Evolutionary conservation across 495 filamentous ascomycete species (phyloP).

Genomic region (Penicillium riverlandense): DNA sequence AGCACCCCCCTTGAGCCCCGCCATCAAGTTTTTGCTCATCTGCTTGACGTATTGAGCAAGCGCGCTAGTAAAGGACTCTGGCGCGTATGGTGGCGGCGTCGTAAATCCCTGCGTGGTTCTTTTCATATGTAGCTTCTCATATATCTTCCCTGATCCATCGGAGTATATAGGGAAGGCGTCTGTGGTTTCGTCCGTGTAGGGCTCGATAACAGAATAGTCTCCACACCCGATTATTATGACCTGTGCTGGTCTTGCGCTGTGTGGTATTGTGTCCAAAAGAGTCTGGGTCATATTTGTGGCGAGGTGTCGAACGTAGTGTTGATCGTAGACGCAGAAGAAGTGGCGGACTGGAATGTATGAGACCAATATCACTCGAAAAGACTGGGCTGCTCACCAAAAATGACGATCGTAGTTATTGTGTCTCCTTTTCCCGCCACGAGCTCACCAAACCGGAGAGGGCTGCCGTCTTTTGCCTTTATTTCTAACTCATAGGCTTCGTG

Average conservation of each 20-base stretch:
- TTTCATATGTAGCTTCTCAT: slow-evolving; percentile 17
- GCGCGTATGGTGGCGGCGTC: slow-evolving; percentile 9
- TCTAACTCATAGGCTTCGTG: slow-evolving; percentile 28
- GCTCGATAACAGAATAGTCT: slow-evolving; percentile 11
- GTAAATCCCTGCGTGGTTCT: slow-evolving; percentile 8
- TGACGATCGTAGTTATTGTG: slow-evolving; percentile 14
- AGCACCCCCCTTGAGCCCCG: slow-evolving; percentile 6
- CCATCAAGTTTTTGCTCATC: slow-evolving; percentile 8
- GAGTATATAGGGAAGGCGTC: slow-evolving; percentile 15
- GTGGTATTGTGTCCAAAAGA: slow-evolving; percentile 11
- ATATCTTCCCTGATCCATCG: slow-evolving; percentile 12
- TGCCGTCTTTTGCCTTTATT: slow-evolving; percentile 7
- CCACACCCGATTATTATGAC: slow-evolving; percentile 23
- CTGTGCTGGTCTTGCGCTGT: slow-evolving; percentile 9
- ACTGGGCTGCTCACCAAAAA: slow-evolving; percentile 10
- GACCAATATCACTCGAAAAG: not conserved
- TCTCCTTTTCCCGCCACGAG: slow-evolving; percentile 15
- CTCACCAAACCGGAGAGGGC: slow-evolving; percentile 15
- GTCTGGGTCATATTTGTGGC: slow-evolving; percentile 9
- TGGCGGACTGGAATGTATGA: slow-evolving; percentile 10
- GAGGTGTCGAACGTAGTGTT: slow-evolving; percentile 17
- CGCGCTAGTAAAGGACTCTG: slow-evolving; percentile 5
- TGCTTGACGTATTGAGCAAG: slow-evolving; percentile 9
- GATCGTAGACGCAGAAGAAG: slow-evolving; percentile 23
- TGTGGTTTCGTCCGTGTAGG: slow-evolving; percentile 14